These are phyloP conservation scores for Oxyria digyna DNA, from an alignment of 148 eudicot species.

Conservation along the genomic window DNA sequence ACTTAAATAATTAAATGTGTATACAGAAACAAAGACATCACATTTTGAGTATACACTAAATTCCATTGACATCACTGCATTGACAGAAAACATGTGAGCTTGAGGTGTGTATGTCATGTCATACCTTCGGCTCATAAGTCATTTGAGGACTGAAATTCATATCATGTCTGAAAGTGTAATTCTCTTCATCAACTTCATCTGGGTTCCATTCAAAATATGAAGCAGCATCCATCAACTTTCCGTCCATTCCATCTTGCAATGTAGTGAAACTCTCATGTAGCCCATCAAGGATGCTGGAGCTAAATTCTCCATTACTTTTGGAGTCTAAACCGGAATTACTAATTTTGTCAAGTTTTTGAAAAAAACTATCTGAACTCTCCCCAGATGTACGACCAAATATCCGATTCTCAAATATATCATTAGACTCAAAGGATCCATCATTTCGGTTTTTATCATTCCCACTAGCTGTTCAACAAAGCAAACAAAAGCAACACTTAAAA, in stretches of 20 bases:
- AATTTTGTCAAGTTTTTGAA: too few relatives aligned
- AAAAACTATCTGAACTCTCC: constrained; percentile 18
- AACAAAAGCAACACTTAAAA: neutral
- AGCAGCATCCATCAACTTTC: constrained; percentile 59
- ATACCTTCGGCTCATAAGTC: constrained; percentile 65
- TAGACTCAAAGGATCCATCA: constrained; percentile 25
- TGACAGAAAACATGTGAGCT: neutral
- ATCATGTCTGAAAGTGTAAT: constrained; percentile 69
- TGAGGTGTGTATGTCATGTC: neutral
- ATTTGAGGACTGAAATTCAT: constrained; percentile 24
- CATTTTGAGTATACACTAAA: neutral
- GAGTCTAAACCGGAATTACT: constrained; percentile 20
- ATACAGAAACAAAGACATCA: neutral
- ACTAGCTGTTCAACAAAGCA: constrained; percentile 18
- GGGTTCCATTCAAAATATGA: constrained; percentile 44
- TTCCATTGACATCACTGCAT: neutral
- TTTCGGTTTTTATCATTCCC: constrained; percentile 15
- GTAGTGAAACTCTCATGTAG: constrained; percentile 35
- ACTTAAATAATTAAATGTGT: neutral
- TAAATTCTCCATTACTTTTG: constrained; percentile 10
- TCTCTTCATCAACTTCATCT: constrained; percentile 31
- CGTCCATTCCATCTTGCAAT: constrained; percentile 59
- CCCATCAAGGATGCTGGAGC: constrained; percentile 24
- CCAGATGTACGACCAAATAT: constrained; percentile 31
- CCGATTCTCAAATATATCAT: constrained; percentile 41